A percentile compares a stretch with the other conserved stretches of the same genome.
These are phyloP conservation scores for Xeromyces bisporus DNA, from an alignment of 495 filamentous ascomycete species.

Conservation along the genomic window DNA sequence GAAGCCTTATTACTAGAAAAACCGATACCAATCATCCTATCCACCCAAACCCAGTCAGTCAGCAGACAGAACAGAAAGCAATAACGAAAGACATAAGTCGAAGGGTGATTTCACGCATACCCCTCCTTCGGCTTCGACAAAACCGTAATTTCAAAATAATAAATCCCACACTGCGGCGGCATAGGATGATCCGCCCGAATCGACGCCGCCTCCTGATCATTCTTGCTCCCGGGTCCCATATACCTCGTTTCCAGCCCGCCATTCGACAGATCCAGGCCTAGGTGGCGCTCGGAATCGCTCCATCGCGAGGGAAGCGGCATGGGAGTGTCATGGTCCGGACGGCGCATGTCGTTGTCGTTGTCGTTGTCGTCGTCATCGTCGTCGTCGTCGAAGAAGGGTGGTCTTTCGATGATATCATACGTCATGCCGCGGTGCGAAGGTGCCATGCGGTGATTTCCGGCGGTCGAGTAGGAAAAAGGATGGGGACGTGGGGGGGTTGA, in stretches of 20 bases:
- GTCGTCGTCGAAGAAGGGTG: constrained; percentile 40
- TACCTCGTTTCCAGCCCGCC: constrained; percentile 72
- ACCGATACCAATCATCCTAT: constrained; percentile 71
- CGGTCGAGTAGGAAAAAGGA: constrained; percentile 47
- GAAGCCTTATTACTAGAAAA: constrained; percentile 62
- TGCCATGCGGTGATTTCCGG: constrained; percentile 46
- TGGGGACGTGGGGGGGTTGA: constrained; percentile 22
- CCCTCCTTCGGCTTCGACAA: constrained; percentile 72
- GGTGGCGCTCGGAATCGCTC: constrained; percentile 61
- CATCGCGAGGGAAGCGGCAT: constrained; percentile 64
- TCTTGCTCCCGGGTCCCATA: constrained; percentile 38
- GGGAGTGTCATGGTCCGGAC: constrained; percentile 19
- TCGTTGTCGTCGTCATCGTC: constrained; percentile 20
- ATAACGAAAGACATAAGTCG: no score
- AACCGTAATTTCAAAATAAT: constrained; percentile 92
- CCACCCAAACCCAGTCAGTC: constrained; percentile 13
- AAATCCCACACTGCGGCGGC: constrained; percentile 83
- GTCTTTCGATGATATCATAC: constrained; percentile 71
- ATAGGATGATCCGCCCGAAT: constrained; percentile 79
- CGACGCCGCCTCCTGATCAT: constrained; percentile 70
- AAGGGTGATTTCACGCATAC: no score
- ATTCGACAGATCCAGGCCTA: constrained; percentile 52
- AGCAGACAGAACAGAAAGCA: no score
- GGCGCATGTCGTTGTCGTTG: no score
- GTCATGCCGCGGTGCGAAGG: constrained; percentile 67